These are phyloP conservation scores for Solanum chaucha DNA, from an alignment of 257 asterid genomes.

Conservation along the genomic window DNA sequence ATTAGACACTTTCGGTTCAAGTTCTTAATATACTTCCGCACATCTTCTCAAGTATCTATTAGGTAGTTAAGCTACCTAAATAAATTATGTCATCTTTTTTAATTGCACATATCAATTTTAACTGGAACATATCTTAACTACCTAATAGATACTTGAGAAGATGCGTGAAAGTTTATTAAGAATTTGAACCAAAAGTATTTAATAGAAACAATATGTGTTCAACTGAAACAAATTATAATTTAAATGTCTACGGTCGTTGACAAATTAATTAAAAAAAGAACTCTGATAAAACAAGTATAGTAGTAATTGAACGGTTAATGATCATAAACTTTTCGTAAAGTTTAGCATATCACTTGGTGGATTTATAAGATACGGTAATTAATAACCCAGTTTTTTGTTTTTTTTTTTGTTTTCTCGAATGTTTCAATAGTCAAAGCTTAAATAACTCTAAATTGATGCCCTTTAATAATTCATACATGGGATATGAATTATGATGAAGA, in stretches of 20 bases:
- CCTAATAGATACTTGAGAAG: not conserved
- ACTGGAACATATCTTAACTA: not conserved
- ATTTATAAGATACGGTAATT: not conserved
- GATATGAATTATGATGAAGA: not conserved
- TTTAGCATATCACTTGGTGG: not conserved
- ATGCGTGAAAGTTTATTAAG: rapidly evolving
- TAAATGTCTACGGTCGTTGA: not conserved
- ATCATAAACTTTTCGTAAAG: not conserved
- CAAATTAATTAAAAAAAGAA: not conserved
- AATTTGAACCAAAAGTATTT: not conserved
- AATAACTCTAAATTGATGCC: not conserved
- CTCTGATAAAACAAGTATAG: not conserved
- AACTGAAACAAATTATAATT: not conserved
- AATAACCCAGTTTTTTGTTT: not conserved
- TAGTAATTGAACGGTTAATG: not conserved
- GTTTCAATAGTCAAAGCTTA: not conserved
- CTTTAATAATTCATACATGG: not conserved
- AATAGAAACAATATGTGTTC: not conserved
- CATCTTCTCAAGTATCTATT: not conserved
- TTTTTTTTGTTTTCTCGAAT: not conserved
- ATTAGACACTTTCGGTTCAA: not conserved
- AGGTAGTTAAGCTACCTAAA: not conserved
- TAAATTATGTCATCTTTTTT: not conserved
- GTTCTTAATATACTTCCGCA: not conserved
- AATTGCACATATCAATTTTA: not conserved